phyloP scores from a whole-genome alignment of 2,329 filamentous ascomycete species.

The Byssochlamys sp. region DNA sequence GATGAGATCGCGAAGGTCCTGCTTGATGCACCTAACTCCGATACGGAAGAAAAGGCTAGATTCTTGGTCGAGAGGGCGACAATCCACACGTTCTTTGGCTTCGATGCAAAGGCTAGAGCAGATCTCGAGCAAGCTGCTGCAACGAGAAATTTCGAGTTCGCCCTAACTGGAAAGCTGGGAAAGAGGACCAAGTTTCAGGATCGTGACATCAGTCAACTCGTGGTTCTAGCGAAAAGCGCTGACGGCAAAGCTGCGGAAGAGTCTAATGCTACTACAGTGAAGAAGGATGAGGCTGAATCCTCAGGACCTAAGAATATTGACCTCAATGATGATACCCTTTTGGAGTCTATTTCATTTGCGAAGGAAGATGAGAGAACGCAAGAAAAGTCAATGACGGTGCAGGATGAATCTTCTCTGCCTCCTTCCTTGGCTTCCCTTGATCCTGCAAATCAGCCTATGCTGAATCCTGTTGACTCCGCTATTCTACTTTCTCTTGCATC shows the following conservation, averaged over 20 bases:
- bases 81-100: conserved; percentile 72
- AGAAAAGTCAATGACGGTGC: conserved; percentile 27
- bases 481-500: conserved; percentile 72
- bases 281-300: conserved; percentile 16
- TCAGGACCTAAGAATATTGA: conserved; percentile 58
- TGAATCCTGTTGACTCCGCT: conserved; percentile 77
- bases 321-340: conserved; percentile 83
- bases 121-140: conserved; percentile 60
- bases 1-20: conserved; percentile 39
- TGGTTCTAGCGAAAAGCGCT: conserved; percentile 75
- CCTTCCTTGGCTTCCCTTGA: conserved; percentile 54
- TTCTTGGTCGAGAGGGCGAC: conserved; percentile 76
- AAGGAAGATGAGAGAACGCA: conserved; percentile 40
- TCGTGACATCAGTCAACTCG: conserved; percentile 62
- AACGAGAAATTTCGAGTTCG: conserved; percentile 66
- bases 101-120: conserved; percentile 63
- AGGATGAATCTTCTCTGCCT: conserved; percentile 47
- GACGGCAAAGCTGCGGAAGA: conserved; percentile 20
- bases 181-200: conserved; percentile 45
- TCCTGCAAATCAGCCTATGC: conserved; percentile 69
- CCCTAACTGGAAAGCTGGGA: conserved; percentile 73
- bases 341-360: conserved; percentile 76
- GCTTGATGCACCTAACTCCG: conserved; percentile 18
- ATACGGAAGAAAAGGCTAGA: conserved; percentile 48
- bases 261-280: conserved; percentile 6